Evolutionary conservation across 2,329 filamentous ascomycete genomes (phyloP).

Genomic region (Alternaria sp.): DNA sequence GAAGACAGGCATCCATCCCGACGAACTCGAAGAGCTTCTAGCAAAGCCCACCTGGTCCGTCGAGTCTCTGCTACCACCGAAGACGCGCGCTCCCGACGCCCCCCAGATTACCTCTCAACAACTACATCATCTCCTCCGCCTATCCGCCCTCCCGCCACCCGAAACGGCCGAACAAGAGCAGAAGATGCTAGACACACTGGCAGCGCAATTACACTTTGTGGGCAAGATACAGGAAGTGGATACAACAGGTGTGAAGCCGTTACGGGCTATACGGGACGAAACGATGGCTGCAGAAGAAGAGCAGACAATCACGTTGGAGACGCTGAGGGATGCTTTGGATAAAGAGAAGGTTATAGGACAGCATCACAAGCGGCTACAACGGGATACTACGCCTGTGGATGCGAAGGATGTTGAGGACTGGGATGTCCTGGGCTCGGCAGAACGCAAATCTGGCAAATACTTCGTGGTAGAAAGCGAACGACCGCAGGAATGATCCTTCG

Average conservation of each 20-base stretch:
- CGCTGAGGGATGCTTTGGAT: conserved; percentile 62
- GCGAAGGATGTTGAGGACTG: conserved; percentile 65
- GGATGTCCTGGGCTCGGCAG: conserved; percentile 72
- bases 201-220: conserved; percentile 90
- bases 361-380: conserved; percentile 57
- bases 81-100: conserved; percentile 33
- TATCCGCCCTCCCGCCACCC: conserved; percentile 85
- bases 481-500: conserved; percentile 28
- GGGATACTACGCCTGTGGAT: conserved; percentile 51
- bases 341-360: conserved; percentile 67
- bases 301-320: conserved; percentile 64
- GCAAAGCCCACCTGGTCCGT: conserved; percentile 84
- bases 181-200: conserved; percentile 74
- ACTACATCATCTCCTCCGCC: conserved; percentile 82
- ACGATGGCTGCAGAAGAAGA: conserved; percentile 62
- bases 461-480: conserved; percentile 76
- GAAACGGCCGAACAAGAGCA: conserved; percentile 66
- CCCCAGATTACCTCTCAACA: conserved; percentile 67
- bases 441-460: conserved; percentile 71
- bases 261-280: conserved; percentile 83
- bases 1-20: conserved; percentile 24
- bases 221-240: conserved; percentile 81
- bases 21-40: conserved; percentile 56
- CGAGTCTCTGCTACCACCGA: conserved; percentile 69
- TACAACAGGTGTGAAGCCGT: conserved; percentile 72